These are phyloP conservation scores for Phytopythium chamaehyphon DNA, from an alignment of 352 stramenopile genomes.

Conservation along the genomic window DNA sequence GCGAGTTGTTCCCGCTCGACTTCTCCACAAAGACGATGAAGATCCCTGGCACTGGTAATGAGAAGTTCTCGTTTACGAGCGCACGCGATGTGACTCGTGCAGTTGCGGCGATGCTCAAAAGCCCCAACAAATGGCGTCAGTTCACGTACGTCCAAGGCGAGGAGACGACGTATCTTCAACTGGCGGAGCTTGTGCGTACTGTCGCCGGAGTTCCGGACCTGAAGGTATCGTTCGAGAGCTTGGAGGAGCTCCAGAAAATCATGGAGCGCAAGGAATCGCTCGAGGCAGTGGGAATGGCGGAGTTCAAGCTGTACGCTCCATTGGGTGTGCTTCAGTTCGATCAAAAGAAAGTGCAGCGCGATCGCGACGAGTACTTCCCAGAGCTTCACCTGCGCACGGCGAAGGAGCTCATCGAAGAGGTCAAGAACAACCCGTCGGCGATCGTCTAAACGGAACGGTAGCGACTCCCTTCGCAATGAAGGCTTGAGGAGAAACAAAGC, in stretches of 20 bases:
- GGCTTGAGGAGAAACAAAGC: no score
- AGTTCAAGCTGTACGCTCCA: conserved; percentile 11
- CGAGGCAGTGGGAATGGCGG: neutral
- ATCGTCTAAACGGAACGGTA: no score
- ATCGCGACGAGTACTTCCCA: conserved; percentile 16
- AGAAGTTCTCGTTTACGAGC: conserved; percentile 12
- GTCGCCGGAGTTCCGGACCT: conserved; percentile 3
- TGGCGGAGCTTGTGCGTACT: conserved; percentile 8
- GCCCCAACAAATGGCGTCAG: conserved; percentile 10
- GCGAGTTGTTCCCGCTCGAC: conserved; percentile 8
- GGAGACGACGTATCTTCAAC: conserved; percentile 15
- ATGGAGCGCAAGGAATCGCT: conserved; percentile 4
- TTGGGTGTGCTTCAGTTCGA: conserved; percentile 7
- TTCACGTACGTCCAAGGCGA: conserved; percentile 17
- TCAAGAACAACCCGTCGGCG: conserved; percentile 5
- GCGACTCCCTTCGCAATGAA: no score
- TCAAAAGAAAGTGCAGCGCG: conserved; percentile 10
- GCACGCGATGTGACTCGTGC: conserved; percentile 9
- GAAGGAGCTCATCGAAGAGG: conserved; percentile 6
- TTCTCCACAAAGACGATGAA: conserved; percentile 13
- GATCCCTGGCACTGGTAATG: conserved; percentile 15
- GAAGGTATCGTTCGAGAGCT: conserved; percentile 7
- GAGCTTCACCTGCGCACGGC: conserved; percentile 11
- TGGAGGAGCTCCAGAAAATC: conserved; percentile 4
- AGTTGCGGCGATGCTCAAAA: conserved; percentile 9